Base-by-base conservation (phyloP, 2,329 filamentous ascomycete genomes). In the Coniochaeta ligniaria region DNA sequence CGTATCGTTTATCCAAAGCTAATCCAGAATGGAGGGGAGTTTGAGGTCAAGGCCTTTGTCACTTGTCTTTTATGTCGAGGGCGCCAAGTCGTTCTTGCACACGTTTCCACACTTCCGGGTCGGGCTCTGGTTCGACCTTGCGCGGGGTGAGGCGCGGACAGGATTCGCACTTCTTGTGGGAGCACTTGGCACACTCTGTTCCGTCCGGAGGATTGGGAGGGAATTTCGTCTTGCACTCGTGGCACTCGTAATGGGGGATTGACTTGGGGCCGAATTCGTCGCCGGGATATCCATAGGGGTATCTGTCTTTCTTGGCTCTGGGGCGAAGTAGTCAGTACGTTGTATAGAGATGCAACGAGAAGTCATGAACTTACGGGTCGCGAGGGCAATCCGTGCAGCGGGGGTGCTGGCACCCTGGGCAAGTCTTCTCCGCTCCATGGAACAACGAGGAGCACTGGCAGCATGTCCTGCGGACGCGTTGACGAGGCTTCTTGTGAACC, bases 301-400 rank as follows among this genome's bases (percentile, higher is more conserved):
- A 90, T 68, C 88, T 89, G 68, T 83, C 80, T 68, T 83, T 85
- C 75, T 89, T 90, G 62, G 86, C 78, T 57, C 85, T 88, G 67
- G 26, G 35, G 12, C 12, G 35, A 14, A 14, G 55, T 64, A 66
- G 65, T 36, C 47, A 26, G 58, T 64, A 45, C 3, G 35, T 11
- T 9, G 35, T 14, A 36, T 3, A 36, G 3, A 5, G 12, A 36
- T 36, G 35, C 12, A 28, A 12, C 47, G 14, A 20, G 36, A 22
- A 28, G 36, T 33, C 50, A 28, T 45, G 41, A 59, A 86, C 89
- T 72, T 83, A 92, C 82, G 91, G 91, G 68, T 92, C 87, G 67
- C 91, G 81, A 31, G 90, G 91, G 72, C 92, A 96, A 70, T 88
- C 88, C 43, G 86, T 90, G 77, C 92, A 96, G 59, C 91, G 86